Evolutionary conservation across 768 basidiomycete genomes (phyloP).

Genomic region (Rhodotorula kratochvilovae): DNA sequence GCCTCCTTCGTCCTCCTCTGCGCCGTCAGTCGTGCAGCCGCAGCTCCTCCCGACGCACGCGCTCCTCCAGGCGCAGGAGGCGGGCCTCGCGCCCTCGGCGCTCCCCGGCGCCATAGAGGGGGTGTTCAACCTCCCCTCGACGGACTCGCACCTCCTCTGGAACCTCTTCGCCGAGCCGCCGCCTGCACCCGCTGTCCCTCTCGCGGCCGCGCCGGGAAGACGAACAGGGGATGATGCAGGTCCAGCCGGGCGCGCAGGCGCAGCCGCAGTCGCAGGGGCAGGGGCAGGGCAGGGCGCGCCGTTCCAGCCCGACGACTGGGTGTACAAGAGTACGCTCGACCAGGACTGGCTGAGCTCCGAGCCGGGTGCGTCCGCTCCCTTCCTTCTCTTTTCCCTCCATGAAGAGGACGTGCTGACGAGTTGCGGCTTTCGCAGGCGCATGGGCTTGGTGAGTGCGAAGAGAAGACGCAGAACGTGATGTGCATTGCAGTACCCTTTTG

Average conservation of each 20-base stretch:
- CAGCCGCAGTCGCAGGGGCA: too few species aligned
- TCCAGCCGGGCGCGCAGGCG: too few species aligned
- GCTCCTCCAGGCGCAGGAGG: neutral
- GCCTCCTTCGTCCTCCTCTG: neutral
- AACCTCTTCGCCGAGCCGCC: slow-evolving; percentile 12
- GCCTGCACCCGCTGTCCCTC: neutral
- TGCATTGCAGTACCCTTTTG: too few species aligned
- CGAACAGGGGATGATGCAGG: neutral
- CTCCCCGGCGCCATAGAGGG: too few species aligned
- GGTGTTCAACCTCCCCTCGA: slow-evolving; percentile 6
- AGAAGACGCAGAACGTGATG: neutral
- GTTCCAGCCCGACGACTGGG: neutral
- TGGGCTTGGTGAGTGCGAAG: neutral
- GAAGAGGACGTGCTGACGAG: neutral
- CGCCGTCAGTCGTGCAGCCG: neutral
- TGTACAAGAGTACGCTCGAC: slow-evolving; percentile 4
- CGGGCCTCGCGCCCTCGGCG: neutral
- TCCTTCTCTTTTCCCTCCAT: too few species aligned
- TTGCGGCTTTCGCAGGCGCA: neutral
- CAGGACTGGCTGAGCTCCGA: slow-evolving; percentile 11
- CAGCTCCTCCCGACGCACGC: neutral
- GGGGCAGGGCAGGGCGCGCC: neutral
- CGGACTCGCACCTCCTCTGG: slow-evolving; percentile 22
- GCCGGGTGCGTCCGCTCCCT: neutral
- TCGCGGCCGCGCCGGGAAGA: neutral